Conservation (phyloP, 352 stramenopile genomes). For the Pythium biforme region DNA sequence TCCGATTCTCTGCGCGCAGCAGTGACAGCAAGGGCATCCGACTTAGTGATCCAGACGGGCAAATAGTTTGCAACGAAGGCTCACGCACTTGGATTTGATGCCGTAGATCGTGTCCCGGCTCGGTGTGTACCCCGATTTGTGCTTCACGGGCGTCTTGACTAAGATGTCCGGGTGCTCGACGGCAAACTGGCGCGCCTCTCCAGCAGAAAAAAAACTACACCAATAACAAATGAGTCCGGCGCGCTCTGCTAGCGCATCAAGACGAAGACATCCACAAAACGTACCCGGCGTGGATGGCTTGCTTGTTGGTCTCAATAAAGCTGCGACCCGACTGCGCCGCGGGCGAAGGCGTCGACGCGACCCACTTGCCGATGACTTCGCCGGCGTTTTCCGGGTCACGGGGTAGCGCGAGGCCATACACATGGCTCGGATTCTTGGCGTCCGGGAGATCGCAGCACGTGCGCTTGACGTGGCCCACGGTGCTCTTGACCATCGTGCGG, state of each 20-base stretch:
- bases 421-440: constrained; percentile 50
- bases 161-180: constrained; percentile 74
- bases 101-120: constrained; percentile 61
- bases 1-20: constrained; percentile 52
- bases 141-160: constrained; percentile 57
- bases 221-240: no score
- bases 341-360: constrained; percentile 60
- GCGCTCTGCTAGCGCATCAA: no score
- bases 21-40: background rate
- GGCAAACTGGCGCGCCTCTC: constrained; percentile 56
- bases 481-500: constrained; percentile 84
- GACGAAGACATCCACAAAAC: constrained; percentile 9
- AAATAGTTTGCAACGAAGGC: background rate
- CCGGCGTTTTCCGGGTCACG: constrained; percentile 72
- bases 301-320: constrained; percentile 81
- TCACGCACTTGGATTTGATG: constrained; percentile 72
- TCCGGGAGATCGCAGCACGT: constrained; percentile 73
- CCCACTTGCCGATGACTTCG: constrained; percentile 73
- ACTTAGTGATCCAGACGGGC: background rate
- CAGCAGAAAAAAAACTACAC: constrained; percentile 49
- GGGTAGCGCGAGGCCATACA: constrained; percentile 70
- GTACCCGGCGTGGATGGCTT: constrained; percentile 57
- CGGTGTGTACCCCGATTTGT: constrained; percentile 51
- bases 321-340: constrained; percentile 58
- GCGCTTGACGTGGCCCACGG: constrained; percentile 56